Percentiles rank a stretch among this genome's conserved stretches.
phyloP scores from a whole-genome alignment of 2,329 filamentous ascomycete species.

The Nothomitra cinnamomea region DNA sequence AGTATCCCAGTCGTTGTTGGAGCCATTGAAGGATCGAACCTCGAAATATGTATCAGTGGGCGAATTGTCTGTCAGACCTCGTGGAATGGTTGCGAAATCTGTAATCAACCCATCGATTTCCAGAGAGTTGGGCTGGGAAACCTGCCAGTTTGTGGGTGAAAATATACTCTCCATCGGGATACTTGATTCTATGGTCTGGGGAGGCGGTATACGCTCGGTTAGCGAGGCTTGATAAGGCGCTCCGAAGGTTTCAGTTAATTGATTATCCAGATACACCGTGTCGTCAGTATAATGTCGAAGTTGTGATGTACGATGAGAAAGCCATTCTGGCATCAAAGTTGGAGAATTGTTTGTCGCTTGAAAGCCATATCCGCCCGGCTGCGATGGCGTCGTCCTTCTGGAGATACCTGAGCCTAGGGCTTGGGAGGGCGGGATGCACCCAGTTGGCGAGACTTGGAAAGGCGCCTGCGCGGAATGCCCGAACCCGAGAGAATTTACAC shows the following conservation, averaged over 20 bases:
- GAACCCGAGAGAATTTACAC: too few species aligned
- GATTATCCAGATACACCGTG: slow-evolving; percentile 34
- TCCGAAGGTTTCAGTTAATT: slow-evolving; percentile 18
- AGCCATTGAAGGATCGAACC: slow-evolving; percentile 63
- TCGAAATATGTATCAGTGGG: slow-evolving; percentile 71
- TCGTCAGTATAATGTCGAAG: slow-evolving; percentile 31
- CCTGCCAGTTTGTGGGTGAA: slow-evolving; percentile 44
- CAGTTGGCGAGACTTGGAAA: too few species aligned
- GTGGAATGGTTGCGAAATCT: slow-evolving; percentile 7
- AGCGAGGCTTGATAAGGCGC: slow-evolving; percentile 25
- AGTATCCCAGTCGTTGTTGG: slow-evolving; percentile 69
- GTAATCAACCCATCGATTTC: slow-evolving; percentile 34
- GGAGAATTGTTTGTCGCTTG: slow-evolving; percentile 14
- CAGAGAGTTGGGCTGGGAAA: slow-evolving; percentile 56
- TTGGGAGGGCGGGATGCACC: too few species aligned
- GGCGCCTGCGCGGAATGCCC: too few species aligned
- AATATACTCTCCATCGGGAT: slow-evolving; percentile 49
- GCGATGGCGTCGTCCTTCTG: slow-evolving; percentile 26
- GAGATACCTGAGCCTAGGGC: too few species aligned
- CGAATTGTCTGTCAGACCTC: slow-evolving; percentile 35
- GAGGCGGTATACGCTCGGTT: slow-evolving; percentile 38
- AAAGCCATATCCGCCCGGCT: slow-evolving; percentile 26
- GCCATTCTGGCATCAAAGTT: slow-evolving; percentile 28
- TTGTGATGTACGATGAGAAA: slow-evolving; percentile 24
- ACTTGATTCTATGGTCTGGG: slow-evolving; percentile 42